These are phyloP conservation scores for Kockiozyma suomiensis DNA, from an alignment of 805 yeast species.

Conservation along the genomic window DNA sequence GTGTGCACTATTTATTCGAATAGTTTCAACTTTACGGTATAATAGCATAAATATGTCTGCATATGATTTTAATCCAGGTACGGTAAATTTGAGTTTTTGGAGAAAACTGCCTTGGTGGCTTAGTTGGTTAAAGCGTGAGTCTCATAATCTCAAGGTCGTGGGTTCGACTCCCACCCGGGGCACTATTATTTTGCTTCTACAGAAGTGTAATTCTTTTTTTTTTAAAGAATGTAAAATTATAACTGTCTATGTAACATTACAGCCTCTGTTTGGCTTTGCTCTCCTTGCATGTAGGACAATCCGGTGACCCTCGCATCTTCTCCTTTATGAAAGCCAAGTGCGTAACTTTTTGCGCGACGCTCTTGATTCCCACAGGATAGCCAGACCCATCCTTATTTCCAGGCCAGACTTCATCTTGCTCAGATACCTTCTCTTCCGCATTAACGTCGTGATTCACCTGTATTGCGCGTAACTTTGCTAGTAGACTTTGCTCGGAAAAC, in stretches of 20 bases:
- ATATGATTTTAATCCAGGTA: too few species aligned
- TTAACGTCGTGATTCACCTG: neutral
- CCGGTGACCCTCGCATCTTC: constrained; percentile 13
- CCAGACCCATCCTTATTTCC: constrained; percentile 16
- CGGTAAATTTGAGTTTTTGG: neutral
- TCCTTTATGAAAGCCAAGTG: constrained; percentile 30
- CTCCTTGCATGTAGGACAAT: constrained; percentile 25
- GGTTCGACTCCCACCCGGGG: constrained; percentile 43
- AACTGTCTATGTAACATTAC: too few species aligned
- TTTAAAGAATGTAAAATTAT: too few species aligned
- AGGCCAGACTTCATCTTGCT: constrained; percentile 19
- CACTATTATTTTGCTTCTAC: constrained; percentile 17
- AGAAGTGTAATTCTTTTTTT: too few species aligned
- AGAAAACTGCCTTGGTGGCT: constrained; percentile 33
- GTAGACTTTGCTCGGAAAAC: constrained; percentile 20
- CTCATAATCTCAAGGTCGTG: constrained; percentile 39
- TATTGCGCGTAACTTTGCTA: constrained; percentile 4
- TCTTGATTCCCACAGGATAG: constrained; percentile 8
- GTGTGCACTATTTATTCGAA: too few species aligned
- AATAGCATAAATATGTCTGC: neutral
- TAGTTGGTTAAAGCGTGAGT: constrained; percentile 37
- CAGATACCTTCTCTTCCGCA: neutral
- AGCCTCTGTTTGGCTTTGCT: constrained; percentile 4
- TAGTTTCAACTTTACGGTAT: too few species aligned
- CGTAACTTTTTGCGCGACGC: constrained; percentile 30